Evolutionary conservation across 2,329 filamentous ascomycete genomes (phyloP).

Genomic region (Verruconis gallopava): DNA sequence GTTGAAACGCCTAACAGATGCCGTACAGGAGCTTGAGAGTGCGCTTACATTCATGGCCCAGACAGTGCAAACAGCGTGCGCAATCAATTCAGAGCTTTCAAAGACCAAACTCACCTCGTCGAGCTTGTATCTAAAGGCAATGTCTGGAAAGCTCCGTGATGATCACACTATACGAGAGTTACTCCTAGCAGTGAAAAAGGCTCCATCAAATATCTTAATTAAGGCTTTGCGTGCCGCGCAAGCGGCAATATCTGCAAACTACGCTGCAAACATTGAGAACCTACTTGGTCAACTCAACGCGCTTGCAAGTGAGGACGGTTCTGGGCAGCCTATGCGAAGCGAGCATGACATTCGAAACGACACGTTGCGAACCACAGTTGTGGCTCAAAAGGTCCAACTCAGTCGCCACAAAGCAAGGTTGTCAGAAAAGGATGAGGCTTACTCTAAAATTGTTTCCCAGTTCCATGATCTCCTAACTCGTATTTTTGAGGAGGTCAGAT

Average conservation of each 20-base stretch:
- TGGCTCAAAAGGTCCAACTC: constrained; percentile 69
- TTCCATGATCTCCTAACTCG: constrained; percentile 38
- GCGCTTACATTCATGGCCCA: constrained; percentile 29
- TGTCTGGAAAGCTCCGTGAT: constrained; percentile 41
- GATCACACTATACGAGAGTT: constrained; percentile 41
- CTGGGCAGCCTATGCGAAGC: constrained; percentile 45
- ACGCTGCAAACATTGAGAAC: constrained; percentile 23
- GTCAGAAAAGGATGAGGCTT: constrained; percentile 56
- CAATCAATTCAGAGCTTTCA: constrained; percentile 26
- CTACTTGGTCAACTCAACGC: constrained; percentile 10
- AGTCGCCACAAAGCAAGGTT: constrained; percentile 61
- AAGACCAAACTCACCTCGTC: constrained; percentile 26
- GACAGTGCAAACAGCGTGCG: constrained; percentile 22
- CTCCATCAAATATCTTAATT: constrained; percentile 41
- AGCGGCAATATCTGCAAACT: constrained; percentile 14
- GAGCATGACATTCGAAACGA: constrained; percentile 60
- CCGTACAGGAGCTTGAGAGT: constrained; percentile 23
- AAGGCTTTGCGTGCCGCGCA: constrained; percentile 29
- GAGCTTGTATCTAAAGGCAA: constrained; percentile 46
- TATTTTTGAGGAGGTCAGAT: constrained; percentile 33
- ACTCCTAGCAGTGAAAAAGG: constrained; percentile 46
- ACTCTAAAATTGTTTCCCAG: constrained; percentile 51
- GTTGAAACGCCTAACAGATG: constrained; percentile 27
- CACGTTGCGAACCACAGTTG: constrained; percentile 61
- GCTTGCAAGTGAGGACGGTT: background rate